These are phyloP conservation scores for Rhypophila decipiens DNA, from an alignment of 495 filamentous ascomycete species.

Conservation along the genomic window DNA sequence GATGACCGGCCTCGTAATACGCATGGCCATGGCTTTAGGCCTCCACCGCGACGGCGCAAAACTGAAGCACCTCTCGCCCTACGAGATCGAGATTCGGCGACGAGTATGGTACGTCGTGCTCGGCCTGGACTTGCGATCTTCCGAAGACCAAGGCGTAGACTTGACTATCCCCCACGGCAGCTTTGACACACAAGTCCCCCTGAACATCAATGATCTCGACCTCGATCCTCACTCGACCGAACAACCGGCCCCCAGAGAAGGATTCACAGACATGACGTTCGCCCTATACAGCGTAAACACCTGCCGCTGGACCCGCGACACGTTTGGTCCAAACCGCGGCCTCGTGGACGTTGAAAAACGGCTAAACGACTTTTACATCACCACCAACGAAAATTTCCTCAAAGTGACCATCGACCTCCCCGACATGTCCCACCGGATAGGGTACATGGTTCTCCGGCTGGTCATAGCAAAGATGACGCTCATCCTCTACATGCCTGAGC, in stretches of 20 bases:
- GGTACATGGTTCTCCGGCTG: conserved; percentile 56
- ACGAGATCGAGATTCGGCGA: conserved; percentile 43
- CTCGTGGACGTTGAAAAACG: conserved; percentile 46
- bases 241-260: conserved; percentile 22
- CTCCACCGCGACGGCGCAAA: conserved; percentile 42
- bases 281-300: conserved; percentile 23
- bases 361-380: conserved; percentile 54
- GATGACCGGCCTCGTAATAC: conserved; percentile 46
- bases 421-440: conserved; percentile 59
- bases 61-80: conserved; percentile 34
- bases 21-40: conserved; percentile 44
- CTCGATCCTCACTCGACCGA: conserved; percentile 29
- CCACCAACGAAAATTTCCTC: conserved; percentile 59
- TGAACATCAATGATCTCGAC: conserved; percentile 43
- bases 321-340: conserved; percentile 24
- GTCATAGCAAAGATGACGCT: conserved; percentile 52
- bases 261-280: conserved; percentile 30
- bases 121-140: conserved; percentile 30
- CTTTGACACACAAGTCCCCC: conserved; percentile 36
- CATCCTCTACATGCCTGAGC: conserved; percentile 36
- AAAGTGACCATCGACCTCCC: conserved; percentile 47
- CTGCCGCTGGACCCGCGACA: conserved; percentile 27
- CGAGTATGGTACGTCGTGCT: conserved; percentile 44
- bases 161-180: conserved; percentile 26
- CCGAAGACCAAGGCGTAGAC: conserved; percentile 38